These are phyloP conservation scores for Salix exigua DNA, from an alignment of 345 rosid genomes.

Conservation along the genomic window DNA sequence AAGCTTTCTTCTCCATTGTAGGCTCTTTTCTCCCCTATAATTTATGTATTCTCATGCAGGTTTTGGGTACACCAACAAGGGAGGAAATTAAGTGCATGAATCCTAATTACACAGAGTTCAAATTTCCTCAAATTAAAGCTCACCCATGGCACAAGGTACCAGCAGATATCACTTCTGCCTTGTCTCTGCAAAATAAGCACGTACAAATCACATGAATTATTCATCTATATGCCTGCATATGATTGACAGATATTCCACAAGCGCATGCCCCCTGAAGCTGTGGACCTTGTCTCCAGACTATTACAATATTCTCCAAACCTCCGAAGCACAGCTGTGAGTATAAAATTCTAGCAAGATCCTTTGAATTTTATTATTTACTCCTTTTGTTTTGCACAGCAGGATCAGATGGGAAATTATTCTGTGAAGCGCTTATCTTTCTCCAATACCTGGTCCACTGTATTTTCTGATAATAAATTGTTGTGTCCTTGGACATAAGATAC, in stretches of 20 bases:
- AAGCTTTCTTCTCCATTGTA: neutral
- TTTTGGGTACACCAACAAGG: slow-evolving; percentile 95
- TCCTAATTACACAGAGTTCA: slow-evolving; percentile 94
- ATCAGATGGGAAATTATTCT: neutral
- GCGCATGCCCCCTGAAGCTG: slow-evolving; percentile 98
- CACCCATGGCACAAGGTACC: slow-evolving; percentile 99
- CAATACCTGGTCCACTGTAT: neutral
- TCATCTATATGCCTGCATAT: neutral
- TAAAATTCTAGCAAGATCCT: neutral
- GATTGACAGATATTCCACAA: slow-evolving; percentile 74
- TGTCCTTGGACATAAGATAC: neutral
- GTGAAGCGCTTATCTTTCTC: neutral
- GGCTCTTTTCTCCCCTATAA: neutral
- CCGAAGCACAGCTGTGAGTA: slow-evolving; percentile 85
- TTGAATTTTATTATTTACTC: neutral
- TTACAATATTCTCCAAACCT: slow-evolving; percentile 97
- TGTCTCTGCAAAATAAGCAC: neutral
- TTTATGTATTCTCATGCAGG: slow-evolving; percentile 38
- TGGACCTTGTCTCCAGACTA: slow-evolving; percentile 89
- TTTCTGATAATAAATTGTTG: neutral
- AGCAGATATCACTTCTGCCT: neutral
- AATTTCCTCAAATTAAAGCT: slow-evolving; percentile 96
- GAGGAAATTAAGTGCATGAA: slow-evolving; percentile 99
- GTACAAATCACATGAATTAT: neutral
- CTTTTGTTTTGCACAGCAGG: neutral